Conservation (phyloP, 2,329 filamentous ascomycete species). For the Talaromyces sp. region DNA sequence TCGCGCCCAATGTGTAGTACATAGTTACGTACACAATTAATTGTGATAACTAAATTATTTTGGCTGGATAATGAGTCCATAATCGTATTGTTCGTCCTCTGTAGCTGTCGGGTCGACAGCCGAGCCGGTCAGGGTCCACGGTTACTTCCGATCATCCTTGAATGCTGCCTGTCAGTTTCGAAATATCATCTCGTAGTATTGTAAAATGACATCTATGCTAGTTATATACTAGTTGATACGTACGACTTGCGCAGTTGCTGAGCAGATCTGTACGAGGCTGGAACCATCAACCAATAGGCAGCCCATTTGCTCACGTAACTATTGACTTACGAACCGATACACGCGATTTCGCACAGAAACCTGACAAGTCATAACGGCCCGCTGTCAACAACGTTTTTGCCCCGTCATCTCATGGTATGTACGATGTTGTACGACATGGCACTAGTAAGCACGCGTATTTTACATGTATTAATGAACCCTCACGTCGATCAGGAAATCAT, state of each 20-base stretch:
- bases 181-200: too few species aligned
- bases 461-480: neutral
- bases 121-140: neutral
- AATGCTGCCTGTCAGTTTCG: too few species aligned
- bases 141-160: neutral
- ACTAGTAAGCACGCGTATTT: neutral
- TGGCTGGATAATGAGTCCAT: too few species aligned
- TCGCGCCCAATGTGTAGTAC: neutral
- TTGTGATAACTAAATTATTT: too few species aligned
- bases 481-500: slow-evolving; percentile 9
- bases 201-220: neutral
- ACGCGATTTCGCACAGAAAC: neutral
- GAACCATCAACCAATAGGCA: neutral
- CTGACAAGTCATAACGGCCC: slow-evolving; percentile 11
- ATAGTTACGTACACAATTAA: too few species aligned
- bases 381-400: slow-evolving; percentile 16
- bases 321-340: neutral
- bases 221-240: too few species aligned
- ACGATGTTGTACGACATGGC: neutral
- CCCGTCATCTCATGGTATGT: neutral
- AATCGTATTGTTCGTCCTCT: neutral
- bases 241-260: too few species aligned
- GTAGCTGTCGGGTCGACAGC: neutral
- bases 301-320: too few species aligned
- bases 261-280: neutral